A percentile compares a stretch with the other conserved stretches of the same genome.
Evolutionary conservation across 108 stramenopile species (phyloP).

Genomic region (Conticribra guillardii): DNA sequence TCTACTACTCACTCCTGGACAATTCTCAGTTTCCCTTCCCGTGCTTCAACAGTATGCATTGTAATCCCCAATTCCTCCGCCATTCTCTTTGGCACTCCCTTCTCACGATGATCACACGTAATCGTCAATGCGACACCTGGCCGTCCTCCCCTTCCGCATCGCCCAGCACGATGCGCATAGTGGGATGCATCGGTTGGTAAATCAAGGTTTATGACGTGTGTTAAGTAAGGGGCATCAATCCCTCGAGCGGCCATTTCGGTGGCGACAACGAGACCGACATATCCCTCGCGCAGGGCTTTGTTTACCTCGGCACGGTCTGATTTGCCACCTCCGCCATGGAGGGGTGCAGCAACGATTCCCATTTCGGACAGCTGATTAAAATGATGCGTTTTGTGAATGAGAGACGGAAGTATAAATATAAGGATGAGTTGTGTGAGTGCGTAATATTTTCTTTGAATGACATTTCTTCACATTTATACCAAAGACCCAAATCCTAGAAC

Average conservation of each 20-base stretch:
- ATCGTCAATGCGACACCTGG: slow-evolving; percentile 89
- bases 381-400: neutral
- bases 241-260: slow-evolving; percentile 91
- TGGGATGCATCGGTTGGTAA: slow-evolving; percentile 91
- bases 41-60: slow-evolving; percentile 73
- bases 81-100: slow-evolving; percentile 75
- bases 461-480: neutral
- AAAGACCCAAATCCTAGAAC: neutral
- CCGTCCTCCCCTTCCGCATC: slow-evolving; percentile 88
- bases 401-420: neutral
- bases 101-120: slow-evolving; percentile 70
- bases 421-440: neutral
- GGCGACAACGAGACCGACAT: slow-evolving; percentile 86
- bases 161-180: slow-evolving; percentile 86
- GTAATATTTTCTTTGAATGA: too few relatives aligned
- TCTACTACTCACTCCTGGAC: slow-evolving; percentile 57
- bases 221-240: slow-evolving; percentile 85
- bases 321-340: slow-evolving; percentile 86
- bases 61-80: slow-evolving; percentile 69
- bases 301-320: slow-evolving; percentile 86
- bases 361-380: slow-evolving; percentile 55
- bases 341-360: slow-evolving; percentile 83
- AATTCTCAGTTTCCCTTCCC: slow-evolving; percentile 68
- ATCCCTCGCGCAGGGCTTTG: slow-evolving; percentile 83
- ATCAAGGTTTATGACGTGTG: slow-evolving; percentile 89